phyloP scores from a whole-genome alignment of 306 rosid genomes.

The Quercus variabilis region DNA sequence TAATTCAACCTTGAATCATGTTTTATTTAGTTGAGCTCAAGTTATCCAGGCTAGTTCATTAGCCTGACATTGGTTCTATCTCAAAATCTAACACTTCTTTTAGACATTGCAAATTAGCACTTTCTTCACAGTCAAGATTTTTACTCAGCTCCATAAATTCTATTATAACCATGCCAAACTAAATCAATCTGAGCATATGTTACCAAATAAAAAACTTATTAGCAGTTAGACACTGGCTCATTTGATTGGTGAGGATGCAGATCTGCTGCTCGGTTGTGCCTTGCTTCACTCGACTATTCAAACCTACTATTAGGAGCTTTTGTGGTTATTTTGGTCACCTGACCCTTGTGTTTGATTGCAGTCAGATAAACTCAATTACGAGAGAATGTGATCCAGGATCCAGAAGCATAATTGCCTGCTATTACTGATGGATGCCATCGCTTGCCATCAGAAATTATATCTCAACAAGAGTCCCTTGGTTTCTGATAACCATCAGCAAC shows the following conservation, averaged over 20 bases:
- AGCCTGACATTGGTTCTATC: neutral
- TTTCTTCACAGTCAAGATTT: neutral
- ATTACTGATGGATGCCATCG: neutral
- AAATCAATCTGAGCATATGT: neutral
- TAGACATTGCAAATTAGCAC: neutral
- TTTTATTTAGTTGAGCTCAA: neutral
- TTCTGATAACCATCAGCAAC: neutral
- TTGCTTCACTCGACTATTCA: neutral
- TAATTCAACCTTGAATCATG: neutral
- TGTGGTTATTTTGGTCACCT: neutral
- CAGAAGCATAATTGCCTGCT: neutral
- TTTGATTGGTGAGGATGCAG: neutral
- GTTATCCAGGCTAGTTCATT: neutral
- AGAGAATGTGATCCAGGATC: slow-evolving; percentile 53
- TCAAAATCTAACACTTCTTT: neutral
- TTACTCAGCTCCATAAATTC: neutral
- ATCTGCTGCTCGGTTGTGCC: neutral
- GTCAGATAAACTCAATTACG: slow-evolving; percentile 92
- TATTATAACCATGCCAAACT: neutral
- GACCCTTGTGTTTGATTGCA: slow-evolving; percentile 33
- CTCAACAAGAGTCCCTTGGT: slow-evolving; percentile 2
- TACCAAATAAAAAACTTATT: neutral
- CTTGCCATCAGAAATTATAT: neutral
- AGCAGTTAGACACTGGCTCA: neutral
- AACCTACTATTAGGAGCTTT: slow-evolving; percentile 8